Conservation (phyloP, 192 early-diverging fungal species). For the Podochytrium sp. region DNA sequence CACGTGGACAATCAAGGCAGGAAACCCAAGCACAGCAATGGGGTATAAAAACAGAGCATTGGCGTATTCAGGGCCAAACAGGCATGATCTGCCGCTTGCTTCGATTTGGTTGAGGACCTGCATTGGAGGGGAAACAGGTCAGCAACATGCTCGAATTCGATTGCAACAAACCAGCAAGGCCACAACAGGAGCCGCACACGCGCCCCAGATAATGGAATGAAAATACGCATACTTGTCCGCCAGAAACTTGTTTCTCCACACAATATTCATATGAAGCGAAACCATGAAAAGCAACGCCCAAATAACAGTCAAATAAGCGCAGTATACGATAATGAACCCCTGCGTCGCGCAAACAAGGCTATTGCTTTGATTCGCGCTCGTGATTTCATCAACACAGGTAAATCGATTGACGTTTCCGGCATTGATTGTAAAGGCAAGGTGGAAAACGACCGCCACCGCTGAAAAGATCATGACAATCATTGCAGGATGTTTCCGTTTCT, state of each 20-base stretch:
- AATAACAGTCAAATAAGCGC: background rate
- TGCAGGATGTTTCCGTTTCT: background rate
- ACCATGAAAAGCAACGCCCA: background rate
- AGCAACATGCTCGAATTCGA: too few species aligned
- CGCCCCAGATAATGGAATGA: background rate
- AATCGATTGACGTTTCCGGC: background rate
- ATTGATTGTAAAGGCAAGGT: constrained; percentile 29
- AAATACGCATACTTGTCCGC: background rate
- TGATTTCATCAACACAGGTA: background rate
- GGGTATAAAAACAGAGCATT: background rate
- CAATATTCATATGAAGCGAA: background rate
- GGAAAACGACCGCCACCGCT: background rate
- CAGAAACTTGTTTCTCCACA: background rate
- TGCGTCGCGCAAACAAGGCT: background rate
- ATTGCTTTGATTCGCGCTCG: background rate
- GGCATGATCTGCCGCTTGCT: background rate
- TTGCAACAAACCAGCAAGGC: background rate
- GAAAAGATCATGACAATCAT: background rate
- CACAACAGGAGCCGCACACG: background rate
- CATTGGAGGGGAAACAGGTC: too few species aligned
- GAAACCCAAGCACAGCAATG: background rate
- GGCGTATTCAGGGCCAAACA: background rate
- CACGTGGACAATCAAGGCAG: background rate
- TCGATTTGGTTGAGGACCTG: too few species aligned
- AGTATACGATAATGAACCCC: background rate